phyloP scores from a whole-genome alignment of 176 grass and related monocot species.

The Poa annua region DNA sequence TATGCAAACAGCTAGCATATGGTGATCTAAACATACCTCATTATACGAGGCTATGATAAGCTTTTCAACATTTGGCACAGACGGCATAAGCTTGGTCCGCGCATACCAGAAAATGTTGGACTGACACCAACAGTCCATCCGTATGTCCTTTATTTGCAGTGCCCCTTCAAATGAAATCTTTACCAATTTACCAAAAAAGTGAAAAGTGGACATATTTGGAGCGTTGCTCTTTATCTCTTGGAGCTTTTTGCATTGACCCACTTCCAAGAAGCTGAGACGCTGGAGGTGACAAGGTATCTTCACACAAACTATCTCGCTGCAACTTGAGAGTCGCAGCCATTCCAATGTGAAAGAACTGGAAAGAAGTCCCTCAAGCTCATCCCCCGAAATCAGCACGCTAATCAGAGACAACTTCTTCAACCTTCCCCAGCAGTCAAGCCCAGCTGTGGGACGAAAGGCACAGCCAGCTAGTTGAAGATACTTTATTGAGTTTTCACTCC shows the following conservation, averaged over 20 bases:
- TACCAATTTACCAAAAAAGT: neutral
- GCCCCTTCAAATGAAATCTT: slow-evolving; percentile 12
- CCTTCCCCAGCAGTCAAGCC: neutral
- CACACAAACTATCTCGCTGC: neutral
- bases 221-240: slow-evolving; percentile 8
- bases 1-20: neutral
- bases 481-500: neutral
- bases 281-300: slow-evolving; percentile 1
- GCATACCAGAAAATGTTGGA: neutral
- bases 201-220: slow-evolving; percentile 15
- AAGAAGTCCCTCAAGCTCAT: slow-evolving; percentile 11
- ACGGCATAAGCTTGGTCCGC: neutral
- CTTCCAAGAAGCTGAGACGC: neutral
- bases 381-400: neutral
- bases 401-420: neutral
- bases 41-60: neutral
- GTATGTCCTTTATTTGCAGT: neutral
- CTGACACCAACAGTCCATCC: neutral
- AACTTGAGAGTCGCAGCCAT: neutral
- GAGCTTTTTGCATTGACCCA: neutral
- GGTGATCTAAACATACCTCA: slow-evolving; percentile 3
- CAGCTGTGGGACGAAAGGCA: neutral
- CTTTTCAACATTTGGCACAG: slow-evolving; percentile 5
- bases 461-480: neutral
- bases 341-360: neutral